A percentile compares a stretch with the other conserved stretches of the same genome.
Conservation (phyloP, 495 filamentous ascomycete species). For the Aspergillus leporis region DNA sequence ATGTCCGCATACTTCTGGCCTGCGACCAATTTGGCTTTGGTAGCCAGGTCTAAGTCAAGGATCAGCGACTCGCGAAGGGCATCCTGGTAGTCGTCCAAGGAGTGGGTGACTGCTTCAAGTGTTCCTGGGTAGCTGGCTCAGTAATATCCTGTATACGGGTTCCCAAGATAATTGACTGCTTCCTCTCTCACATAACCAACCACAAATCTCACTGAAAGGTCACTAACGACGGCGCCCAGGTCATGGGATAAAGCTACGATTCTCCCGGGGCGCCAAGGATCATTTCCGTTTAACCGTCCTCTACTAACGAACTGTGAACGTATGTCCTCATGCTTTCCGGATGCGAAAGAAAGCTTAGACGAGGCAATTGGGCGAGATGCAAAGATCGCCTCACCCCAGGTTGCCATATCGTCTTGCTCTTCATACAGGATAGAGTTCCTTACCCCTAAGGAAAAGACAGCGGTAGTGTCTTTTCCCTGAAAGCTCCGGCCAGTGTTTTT, state of each 20-base stretch:
- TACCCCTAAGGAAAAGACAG: constrained; percentile 34
- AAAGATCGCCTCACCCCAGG: constrained; percentile 41
- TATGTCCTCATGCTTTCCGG: constrained; percentile 25
- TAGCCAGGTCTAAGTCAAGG: constrained; percentile 35
- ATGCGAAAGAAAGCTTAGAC: constrained; percentile 31
- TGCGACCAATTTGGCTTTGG: constrained; percentile 28
- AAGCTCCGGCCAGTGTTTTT: constrained; percentile 30
- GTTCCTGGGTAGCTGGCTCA: constrained; percentile 34
- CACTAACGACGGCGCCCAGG: constrained; percentile 34
- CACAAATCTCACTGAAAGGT: constrained; percentile 42
- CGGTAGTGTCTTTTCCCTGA: constrained; percentile 24
- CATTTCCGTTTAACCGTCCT: constrained; percentile 25
- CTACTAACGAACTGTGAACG: constrained; percentile 25
- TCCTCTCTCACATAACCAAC: constrained; percentile 47
- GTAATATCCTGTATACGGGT: constrained; percentile 46
- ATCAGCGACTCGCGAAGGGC: constrained; percentile 34
- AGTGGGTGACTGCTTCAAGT: constrained; percentile 37
- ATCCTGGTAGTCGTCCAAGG: constrained; percentile 45
- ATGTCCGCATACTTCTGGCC: constrained; percentile 51
- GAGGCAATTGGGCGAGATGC: constrained; percentile 28
- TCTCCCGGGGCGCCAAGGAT: constrained; percentile 28
- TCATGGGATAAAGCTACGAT: constrained; percentile 46
- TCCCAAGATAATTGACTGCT: constrained; percentile 50
- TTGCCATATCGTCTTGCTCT: constrained; percentile 47
- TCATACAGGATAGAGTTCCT: constrained; percentile 38